Percentiles rank a stretch among this genome's conserved stretches.
These are phyloP conservation scores for Alnus glutinosa DNA, from an alignment of 306 rosid genomes.

Conservation along the genomic window DNA sequence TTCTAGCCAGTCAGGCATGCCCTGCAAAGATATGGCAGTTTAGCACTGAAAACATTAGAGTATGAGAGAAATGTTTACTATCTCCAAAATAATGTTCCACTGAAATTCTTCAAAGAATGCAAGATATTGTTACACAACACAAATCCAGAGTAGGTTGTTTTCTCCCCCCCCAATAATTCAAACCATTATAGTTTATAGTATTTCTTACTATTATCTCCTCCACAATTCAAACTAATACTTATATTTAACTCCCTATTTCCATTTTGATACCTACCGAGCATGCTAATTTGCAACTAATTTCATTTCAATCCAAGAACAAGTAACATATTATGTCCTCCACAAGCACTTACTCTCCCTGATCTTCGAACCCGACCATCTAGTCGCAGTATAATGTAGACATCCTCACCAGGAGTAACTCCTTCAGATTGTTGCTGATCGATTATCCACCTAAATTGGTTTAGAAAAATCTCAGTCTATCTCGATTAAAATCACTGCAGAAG, in stretches of 20 bases:
- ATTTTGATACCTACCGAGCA: conserved; percentile 5
- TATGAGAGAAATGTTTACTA: background rate
- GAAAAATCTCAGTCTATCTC: background rate
- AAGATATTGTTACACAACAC: background rate
- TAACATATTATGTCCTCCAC: conserved; percentile 8
- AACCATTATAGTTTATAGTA: background rate
- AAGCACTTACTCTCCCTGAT: conserved; percentile 80
- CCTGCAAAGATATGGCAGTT: conserved; percentile 50
- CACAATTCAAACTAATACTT: background rate
- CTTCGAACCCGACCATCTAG: conserved; percentile 96
- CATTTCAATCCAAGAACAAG: conserved; percentile 18
- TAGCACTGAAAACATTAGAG: conserved; percentile 1
- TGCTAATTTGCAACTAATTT: conserved; percentile 9
- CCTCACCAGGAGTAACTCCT: conserved; percentile 91
- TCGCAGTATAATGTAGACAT: conserved; percentile 82
- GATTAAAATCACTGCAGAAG: background rate
- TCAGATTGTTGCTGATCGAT: conserved; percentile 83
- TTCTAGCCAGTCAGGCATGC: conserved; percentile 96
- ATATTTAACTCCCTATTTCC: background rate
- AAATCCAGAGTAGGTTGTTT: background rate
- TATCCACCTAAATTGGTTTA: conserved; percentile 76
- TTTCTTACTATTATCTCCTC: too few relatives aligned
- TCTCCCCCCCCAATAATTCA: background rate
- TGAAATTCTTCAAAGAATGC: background rate
- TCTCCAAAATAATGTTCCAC: background rate